Percentiles rank a stretch among this genome's conserved stretches.
Conservation (phyloP, 2,329 filamentous ascomycete species). For the Ascochyta pisi region DNA sequence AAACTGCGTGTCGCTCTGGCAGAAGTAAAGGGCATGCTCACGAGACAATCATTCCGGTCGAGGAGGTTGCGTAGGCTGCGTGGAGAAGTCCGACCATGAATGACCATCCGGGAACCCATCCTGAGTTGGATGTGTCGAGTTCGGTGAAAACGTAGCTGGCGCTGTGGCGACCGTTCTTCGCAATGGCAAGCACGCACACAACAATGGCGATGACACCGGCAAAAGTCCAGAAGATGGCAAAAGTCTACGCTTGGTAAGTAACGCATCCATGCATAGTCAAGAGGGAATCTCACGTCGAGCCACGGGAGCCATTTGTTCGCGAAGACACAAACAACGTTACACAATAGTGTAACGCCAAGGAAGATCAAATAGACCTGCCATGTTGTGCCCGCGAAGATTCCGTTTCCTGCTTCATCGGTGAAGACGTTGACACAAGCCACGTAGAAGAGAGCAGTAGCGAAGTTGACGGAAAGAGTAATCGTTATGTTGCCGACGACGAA, state of each 20-base stretch:
- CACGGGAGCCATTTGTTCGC: constrained; percentile 62
- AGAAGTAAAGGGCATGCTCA: constrained; percentile 54
- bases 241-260: constrained; percentile 59
- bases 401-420: constrained; percentile 54
- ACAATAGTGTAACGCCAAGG: constrained; percentile 57
- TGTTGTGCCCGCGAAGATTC: constrained; percentile 52
- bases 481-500: constrained; percentile 82
- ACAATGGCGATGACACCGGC: constrained; percentile 71
- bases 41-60: constrained; percentile 82
- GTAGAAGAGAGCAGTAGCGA: constrained; percentile 67
- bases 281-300: constrained; percentile 67
- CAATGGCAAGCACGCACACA: constrained; percentile 68
- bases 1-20: constrained; percentile 37
- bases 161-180: constrained; percentile 70
- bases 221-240: constrained; percentile 78
- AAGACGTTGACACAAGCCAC: constrained; percentile 64
- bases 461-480: constrained; percentile 83
- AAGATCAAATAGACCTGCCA: constrained; percentile 60
- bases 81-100: constrained; percentile 76
- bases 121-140: constrained; percentile 69
- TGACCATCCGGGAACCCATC: constrained; percentile 75
- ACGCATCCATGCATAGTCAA: constrained; percentile 16
- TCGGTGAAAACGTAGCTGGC: constrained; percentile 71
- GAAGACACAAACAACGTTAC: constrained; percentile 60
- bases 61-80: constrained; percentile 75